Evolutionary conservation across 2,329 filamentous ascomycete species (phyloP), one percentile per base, ranked within the genome.

Genomic region (Sarocladiaceae sp.): DNA sequence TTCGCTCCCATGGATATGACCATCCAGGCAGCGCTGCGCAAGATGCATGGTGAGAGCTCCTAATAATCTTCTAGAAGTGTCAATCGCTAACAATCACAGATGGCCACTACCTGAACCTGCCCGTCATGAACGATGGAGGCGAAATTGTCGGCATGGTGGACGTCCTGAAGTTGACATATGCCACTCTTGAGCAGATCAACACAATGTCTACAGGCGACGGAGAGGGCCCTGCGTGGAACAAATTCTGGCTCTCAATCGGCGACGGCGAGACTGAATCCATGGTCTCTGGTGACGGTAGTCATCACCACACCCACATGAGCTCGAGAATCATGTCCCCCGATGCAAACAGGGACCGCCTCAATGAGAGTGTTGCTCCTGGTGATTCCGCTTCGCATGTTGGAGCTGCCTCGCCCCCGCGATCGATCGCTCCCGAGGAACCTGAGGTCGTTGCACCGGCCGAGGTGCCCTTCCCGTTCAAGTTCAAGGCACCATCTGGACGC

Each of bases 131-230:
- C 70, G 91, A 96, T 59, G 80, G 83, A 56, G 94, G 93, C 58
- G 94, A 99, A 71, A 99, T 99, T 65, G 94, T 99, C 54, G 94
- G 94, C 63, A 99, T 99, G 94, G 94, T 99, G 23, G 94, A 99
- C 70, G 94, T 99, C 54, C 82, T 99, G 56, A 97, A 97, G 75
- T 80, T 99, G 64, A 99, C 94, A 20, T 99, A 99, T 71, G 94
- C 94, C 48, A 99, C 94, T 4, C 80, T 99, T 51, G 94, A 99
- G 71, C 93, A 97, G 75, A 91, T 96, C 71, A 97, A 97, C 75
- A 91, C 90, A 54, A 97, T 99, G 86, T 85, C 82, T 36, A 91
- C 86, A 51, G 82, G 83, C 37, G 93, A 96, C 65, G 90, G 84
- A 61, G 94, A 99, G 71, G 94, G 94, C 0, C 94, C 94, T 4